Base-by-base conservation (phyloP, 78 protist species). In the Capsaspora owczarzaki region DNA sequence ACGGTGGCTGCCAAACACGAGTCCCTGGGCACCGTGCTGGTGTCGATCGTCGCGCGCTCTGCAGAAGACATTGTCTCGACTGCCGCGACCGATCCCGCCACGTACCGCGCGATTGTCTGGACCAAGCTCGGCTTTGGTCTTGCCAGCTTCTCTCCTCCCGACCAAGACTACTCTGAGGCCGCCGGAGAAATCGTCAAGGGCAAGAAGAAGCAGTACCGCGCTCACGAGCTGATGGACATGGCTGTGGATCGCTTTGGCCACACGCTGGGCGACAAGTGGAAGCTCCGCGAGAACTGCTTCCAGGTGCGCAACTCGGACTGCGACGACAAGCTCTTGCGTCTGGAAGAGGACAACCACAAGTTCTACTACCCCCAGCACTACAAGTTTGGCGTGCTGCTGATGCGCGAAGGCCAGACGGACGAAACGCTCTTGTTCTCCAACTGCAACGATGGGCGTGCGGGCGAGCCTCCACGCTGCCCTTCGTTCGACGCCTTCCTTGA, bases 361-460 rank as follows among this genome's bases (percentile, higher is more conserved):
- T 56, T 56, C 66, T 56, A 56, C 66, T 56, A 56, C n/a, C 66
- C 66, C 33, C 4, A 25, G 35, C 72, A 76, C 33, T 88, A 81
- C 61, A 90, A 90, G 78, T 85, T 90, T 78, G 92, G 92, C 44
- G 87, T 89, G 8, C 83, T 89, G n/a, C 79, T 74, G 42, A 53
- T 46, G 35, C 35, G 22, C 42, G 83, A 84, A 14, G 88, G 90
- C 33, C 91, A 88, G 76, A 71, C 87, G 42, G 33, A 6, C 0
- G 88, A 87, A 35, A 85, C 66, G 5, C 88, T 82, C 20, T 33
- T 81, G 43, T 86, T 88, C 72, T 61, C 75, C 41, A 91, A 91
- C 78, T 38, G 47, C 29, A 66, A 69, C 37, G 27, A 66, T 19
- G 46, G 74, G 37, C n/a, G n/a, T n/a, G n/a, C n/a, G n/a, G n/a